These are phyloP conservation scores for Calycina herbarum DNA, from an alignment of 2,329 filamentous ascomycete species.

Conservation along the genomic window DNA sequence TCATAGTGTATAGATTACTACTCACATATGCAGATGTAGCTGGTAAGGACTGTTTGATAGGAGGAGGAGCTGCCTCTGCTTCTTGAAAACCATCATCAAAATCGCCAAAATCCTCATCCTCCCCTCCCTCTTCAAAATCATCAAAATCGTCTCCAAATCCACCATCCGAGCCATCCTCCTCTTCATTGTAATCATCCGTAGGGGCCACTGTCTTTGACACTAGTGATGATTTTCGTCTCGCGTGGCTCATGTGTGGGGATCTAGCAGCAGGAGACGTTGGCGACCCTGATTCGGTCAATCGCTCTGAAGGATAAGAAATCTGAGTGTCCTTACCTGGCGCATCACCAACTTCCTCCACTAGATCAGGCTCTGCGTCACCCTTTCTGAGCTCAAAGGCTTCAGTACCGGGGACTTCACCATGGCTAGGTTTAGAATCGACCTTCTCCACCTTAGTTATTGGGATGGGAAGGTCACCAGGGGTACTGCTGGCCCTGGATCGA, in stretches of 20 bases:
- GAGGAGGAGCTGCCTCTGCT: conserved; percentile 40
- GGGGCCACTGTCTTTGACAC: conserved; percentile 32
- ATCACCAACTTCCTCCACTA: conserved; percentile 52
- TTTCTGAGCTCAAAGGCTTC: conserved; percentile 56
- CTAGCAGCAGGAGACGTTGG: conserved; percentile 52
- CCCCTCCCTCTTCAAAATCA: conserved; percentile 61
- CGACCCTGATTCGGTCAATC: conserved; percentile 63
- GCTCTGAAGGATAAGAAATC: conserved; percentile 42
- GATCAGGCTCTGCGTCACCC: conserved; percentile 59
- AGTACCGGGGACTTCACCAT: conserved; percentile 62
- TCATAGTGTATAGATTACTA: conserved; percentile 35
- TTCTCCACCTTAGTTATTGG: conserved; percentile 59
- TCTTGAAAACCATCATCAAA: conserved; percentile 66
- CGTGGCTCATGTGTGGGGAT: conserved; percentile 43
- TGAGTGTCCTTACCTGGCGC: conserved; percentile 54
- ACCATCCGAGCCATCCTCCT: conserved; percentile 47
- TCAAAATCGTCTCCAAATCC: conserved; percentile 70
- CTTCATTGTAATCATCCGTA: conserved; percentile 64
- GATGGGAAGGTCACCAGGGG: conserved; percentile 46
- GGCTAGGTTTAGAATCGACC: conserved; percentile 55
- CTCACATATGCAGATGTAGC: conserved; percentile 46
- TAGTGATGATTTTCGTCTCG: conserved; percentile 38
- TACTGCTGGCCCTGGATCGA: conserved; percentile 33
- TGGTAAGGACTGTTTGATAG: conserved; percentile 37
- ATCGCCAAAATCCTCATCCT: conserved; percentile 51